Evolutionary conservation across 306 rosid genomes (phyloP), one percentile per base, ranked within the genome.

Genomic region (Gillenia trifoliata): DNA sequence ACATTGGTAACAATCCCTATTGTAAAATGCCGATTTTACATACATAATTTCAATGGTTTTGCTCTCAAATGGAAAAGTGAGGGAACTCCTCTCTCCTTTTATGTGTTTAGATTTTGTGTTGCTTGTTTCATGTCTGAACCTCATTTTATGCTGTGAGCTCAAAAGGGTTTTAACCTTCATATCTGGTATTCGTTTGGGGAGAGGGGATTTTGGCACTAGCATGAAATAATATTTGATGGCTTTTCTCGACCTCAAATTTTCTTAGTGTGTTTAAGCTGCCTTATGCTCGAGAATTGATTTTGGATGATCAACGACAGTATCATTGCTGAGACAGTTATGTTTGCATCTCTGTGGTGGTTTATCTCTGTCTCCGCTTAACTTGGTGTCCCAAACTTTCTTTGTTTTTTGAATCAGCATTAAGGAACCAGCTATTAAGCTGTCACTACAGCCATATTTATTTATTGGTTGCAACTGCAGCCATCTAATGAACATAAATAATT

Each of bases 1-100:
- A 93, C 77, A 86, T 93, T 11, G 98, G 98, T 93, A 72, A 72
- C 73, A 15, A 47, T 47, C 52, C 52, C 52, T 16, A 15, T 16
- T 7, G 0, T 15, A 15, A 47, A 15, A 15, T 47, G 2, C 56
- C 19, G 5, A 40, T 60, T 59, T 30, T 22, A 20, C 0, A 40
- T 55, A 1, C 23, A 45, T 10, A 1, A 26, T 26, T 26, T 1
- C 12, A 29, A n/a, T 28, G 59, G 29, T 59, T 40, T 40, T 60
- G n/a, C 19, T 13, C 12, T 15, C 76, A 72, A 9, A 59, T 40
- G 40, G 23, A 62, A 19, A 13, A 8, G 6, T 3, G 6, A 13
- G 11, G 66, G 40, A n/a, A n/a, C n/a, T n/a, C n/a, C n/a, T n/a
- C n/a, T n/a, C n/a, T n/a, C n/a, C n/a, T n/a, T n/a, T n/a, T n/a